Conservation (phyloP, 768 basidiomycete genomes). For the Neoboletus subvelutipes region DNA sequence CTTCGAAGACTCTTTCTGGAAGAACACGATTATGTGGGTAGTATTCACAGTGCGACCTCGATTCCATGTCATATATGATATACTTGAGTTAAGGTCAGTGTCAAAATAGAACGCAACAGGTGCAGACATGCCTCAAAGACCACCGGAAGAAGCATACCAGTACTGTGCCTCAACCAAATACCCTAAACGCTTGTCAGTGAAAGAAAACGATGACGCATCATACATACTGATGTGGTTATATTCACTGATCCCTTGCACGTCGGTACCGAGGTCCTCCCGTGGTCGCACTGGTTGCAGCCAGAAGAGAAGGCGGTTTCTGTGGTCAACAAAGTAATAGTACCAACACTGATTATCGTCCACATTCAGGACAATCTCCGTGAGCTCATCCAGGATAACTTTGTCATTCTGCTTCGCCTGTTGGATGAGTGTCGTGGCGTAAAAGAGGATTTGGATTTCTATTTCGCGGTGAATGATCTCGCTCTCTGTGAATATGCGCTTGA, state of each 20-base stretch:
- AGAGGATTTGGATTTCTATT: constrained; percentile 1
- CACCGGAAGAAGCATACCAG: constrained; percentile 5
- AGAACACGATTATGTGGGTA: constrained; percentile 9
- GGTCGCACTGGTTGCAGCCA: constrained; percentile 7
- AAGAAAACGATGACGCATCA: not conserved
- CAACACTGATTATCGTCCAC: constrained; percentile 2
- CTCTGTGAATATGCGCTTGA: constrained; percentile 19
- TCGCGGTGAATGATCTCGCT: not conserved
- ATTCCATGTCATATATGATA: not conserved
- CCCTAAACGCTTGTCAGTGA: constrained; percentile 3
- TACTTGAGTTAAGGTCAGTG: not conserved
- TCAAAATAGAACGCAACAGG: not conserved
- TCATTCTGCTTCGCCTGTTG: not conserved
- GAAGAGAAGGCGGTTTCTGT: constrained; percentile 16
- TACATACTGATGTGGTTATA: constrained; percentile 15
- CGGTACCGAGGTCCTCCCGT: not conserved
- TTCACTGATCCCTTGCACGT: constrained; percentile 8
- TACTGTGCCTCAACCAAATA: constrained; percentile 15
- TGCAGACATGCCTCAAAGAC: not conserved
- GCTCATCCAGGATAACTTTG: constrained; percentile 3
- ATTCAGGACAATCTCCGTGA: constrained; percentile 14
- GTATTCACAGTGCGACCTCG: constrained; percentile 19
- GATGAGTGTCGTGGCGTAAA: constrained; percentile 8
- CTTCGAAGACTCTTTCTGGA: constrained; percentile 2
- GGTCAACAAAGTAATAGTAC: constrained; percentile 21